These are phyloP conservation scores for Phaeosphaeria sp. DNA, from an alignment of 2,329 filamentous ascomycete genomes.

Conservation along the genomic window DNA sequence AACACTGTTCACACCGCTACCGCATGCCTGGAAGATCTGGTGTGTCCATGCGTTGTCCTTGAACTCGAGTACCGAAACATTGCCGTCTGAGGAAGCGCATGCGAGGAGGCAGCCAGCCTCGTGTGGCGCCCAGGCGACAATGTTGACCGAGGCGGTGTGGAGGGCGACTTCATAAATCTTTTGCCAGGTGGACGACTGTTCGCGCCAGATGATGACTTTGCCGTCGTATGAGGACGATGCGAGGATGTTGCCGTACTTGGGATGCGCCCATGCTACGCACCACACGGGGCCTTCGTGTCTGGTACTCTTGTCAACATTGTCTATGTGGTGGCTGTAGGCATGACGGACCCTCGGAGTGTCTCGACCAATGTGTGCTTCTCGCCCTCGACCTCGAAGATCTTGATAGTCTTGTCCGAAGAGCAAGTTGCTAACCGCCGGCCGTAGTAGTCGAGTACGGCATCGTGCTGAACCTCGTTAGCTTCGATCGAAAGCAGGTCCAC, in stretches of 20 bases:
- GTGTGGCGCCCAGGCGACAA: constrained; percentile 96
- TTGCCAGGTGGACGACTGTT: constrained; percentile 69
- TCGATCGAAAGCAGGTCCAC: constrained; percentile 38
- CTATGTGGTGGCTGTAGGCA: neutral
- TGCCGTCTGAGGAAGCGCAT: constrained; percentile 91
- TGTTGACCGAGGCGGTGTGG: constrained; percentile 96
- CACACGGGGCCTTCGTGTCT: constrained; percentile 98
- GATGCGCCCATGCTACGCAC: constrained; percentile 95
- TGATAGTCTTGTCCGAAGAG: constrained; percentile 97
- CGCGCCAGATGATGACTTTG: constrained; percentile 98
- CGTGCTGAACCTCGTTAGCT: constrained; percentile 69
- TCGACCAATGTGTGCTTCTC: constrained; percentile 88
- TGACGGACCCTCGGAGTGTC: constrained; percentile 85
- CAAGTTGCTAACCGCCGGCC: constrained; percentile 94
- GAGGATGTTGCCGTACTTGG: constrained; percentile 97
- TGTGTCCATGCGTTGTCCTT: constrained; percentile 94
- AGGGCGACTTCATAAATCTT: constrained; percentile 91
- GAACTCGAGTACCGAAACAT: constrained; percentile 94
- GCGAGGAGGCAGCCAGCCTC: constrained; percentile 94
- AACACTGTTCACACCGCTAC: constrained; percentile 92
- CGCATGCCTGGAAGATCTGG: constrained; percentile 88
- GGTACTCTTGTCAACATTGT: constrained; percentile 22
- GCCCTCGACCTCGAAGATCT: constrained; percentile 98
- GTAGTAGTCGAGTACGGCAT: constrained; percentile 98
- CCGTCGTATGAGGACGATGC: constrained; percentile 96